Conservation (phyloP, 495 filamentous ascomycete genomes). For the Corynascus novoguineensis region DNA sequence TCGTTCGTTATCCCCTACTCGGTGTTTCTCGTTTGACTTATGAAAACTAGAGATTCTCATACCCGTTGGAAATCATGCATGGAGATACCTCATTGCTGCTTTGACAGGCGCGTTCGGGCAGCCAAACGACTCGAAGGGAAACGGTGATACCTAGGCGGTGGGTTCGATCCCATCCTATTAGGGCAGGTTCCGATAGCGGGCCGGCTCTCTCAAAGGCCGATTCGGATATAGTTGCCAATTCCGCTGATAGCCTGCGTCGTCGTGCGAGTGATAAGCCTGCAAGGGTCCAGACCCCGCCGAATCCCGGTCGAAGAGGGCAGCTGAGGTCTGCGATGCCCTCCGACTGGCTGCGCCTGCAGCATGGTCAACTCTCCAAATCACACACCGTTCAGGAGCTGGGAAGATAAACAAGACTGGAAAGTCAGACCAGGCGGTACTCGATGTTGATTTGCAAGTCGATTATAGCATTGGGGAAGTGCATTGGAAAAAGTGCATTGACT, state of each 20-base stretch:
- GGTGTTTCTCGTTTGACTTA: no score
- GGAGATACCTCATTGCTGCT: no score
- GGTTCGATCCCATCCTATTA: background rate
- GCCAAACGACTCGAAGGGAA: no score
- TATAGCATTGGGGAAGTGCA: background rate
- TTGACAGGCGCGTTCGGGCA: no score
- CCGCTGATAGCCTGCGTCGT: background rate
- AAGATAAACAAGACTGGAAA: background rate
- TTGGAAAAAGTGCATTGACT: no score
- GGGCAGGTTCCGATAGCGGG: conserved; percentile 13
- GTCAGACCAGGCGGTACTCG: background rate
- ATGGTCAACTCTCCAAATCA: background rate
- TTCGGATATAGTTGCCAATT: background rate
- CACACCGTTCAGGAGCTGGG: background rate
- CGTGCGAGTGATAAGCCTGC: conserved; percentile 7
- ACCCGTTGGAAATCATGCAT: no score
- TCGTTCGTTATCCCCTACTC: no score
- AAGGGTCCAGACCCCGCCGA: background rate
- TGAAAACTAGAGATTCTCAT: no score
- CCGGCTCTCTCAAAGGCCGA: background rate
- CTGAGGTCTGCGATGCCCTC: background rate
- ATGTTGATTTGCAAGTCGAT: background rate
- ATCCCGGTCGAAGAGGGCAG: background rate
- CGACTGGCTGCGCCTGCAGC: conserved; percentile 6
- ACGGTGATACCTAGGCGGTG: no score